Evolutionary conservation across 148 eudicot species (phyloP), one percentile per base, ranked within the genome.

Genomic region (Amaranthus palmeri): DNA sequence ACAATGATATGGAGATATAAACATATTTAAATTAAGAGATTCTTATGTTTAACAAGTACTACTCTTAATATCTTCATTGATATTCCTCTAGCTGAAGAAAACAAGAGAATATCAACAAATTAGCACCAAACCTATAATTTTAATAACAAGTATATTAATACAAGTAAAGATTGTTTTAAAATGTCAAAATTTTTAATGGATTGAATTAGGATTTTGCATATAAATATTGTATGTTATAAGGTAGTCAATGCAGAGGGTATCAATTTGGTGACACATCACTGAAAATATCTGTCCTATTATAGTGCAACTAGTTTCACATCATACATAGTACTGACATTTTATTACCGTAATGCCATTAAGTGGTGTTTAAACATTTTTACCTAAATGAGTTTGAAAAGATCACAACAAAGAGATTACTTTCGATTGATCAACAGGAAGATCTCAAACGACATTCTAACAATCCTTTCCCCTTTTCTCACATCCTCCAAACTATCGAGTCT

Each of bases 101-200:
- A 85, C 87, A 85, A 79, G 56, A 60, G 79, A 70, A 45, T 82
- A 68, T 68, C 67, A 70, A 79, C 84, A 83, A 77, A 80, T 72
- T 73, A 68, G 49, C 76, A 86, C 87, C 90, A 74, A 85, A 82
- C 74, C 70, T 68, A 78, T 73, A 67, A 57, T 75, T 76, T 77
- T 45, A 53, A 17, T 45, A 65, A 25, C 36, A 25, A 25, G 36
- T 25, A 25, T 25, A 25, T 25, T 41, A 62, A 54, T 43, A 10
- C 74, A 78, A 68, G 72, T 61, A 61, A 51, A 47, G 58, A 51
- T 52, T 47, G 40, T 59, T 60, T 53, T 61, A 52, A 18, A 68
- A 67, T 65, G 59, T 51, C 48, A 59, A 17, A 53, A 53, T 56
- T 43, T 54, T 25, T 60, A 25, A 25, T 67, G 54, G 25, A 8